Base-by-base conservation (phyloP, 2,329 filamentous ascomycete genomes). In the Nemania serpens region DNA sequence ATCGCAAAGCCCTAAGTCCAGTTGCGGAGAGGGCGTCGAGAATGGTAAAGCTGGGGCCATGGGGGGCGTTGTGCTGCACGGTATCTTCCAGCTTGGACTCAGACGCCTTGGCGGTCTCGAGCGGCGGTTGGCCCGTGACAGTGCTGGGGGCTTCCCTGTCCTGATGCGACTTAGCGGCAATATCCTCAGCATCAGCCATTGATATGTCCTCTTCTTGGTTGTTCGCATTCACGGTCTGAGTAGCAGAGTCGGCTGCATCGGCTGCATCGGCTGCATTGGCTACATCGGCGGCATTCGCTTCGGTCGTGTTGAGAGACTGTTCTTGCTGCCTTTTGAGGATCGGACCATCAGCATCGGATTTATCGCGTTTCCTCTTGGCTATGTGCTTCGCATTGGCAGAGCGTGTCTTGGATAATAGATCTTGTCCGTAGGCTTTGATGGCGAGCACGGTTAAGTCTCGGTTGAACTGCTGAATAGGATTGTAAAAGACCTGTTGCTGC, bases 391-490 rank as follows among this genome's bases (percentile, higher is more conserved):
- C 72, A 71, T 81, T 71, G 74, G 72, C 75, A 57, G 66, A 71
- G 58, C 75, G 76, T 60, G 77, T 79, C 69, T 76, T 79, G 36
- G 82, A 77, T 17, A 87, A 72, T 4, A 84, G 69, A 34, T 91
- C 87, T 68, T 95, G 88, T 1, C 91, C 91, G 74, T 94, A 97
- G 0, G 91, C 90, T 71, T 91, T 91, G 75, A 99, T 97, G 0
- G 92, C 92, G 13, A 99, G 83, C 25, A 97, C 91, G 62, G 92
- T 97, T 66, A 99, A 78, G 74, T 99, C 95, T 48, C 96, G 90
- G 76, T 99, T 99, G 82, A 98, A 99, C 74, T 99, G 95, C 74
- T 99, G 95, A 56, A 99, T 97, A 0, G 95, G 94, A 70, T 99
- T 99, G 83, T 99, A 99, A 73, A 99, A 99, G 58, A 99, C 96